These are phyloP conservation scores for Thymus mandschuricus DNA, from an alignment of 257 asterid species.

Conservation along the genomic window DNA sequence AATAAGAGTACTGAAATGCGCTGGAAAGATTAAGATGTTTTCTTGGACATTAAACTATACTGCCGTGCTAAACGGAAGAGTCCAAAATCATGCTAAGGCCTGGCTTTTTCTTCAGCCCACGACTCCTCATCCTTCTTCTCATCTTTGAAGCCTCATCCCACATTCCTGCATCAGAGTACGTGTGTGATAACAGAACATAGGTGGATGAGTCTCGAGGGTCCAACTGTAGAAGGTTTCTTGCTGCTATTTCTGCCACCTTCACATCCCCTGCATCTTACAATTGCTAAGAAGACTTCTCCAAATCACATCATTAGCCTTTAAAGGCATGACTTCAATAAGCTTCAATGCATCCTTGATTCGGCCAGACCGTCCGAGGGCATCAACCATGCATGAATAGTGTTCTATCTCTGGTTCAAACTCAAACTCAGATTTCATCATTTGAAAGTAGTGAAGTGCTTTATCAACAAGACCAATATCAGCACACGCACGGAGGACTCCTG, in stretches of 20 bases:
- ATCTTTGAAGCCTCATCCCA: too few relatives aligned
- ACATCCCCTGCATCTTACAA: constrained; percentile 74
- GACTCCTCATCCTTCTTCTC: too few relatives aligned
- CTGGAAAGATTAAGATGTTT: too few relatives aligned
- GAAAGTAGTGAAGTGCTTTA: constrained; percentile 26
- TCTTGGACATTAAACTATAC: too few relatives aligned
- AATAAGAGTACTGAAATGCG: too few relatives aligned
- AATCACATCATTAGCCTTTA: constrained; percentile 74
- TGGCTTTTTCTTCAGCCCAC: too few relatives aligned
- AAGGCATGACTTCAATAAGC: constrained; percentile 80
- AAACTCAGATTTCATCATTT: constrained; percentile 55
- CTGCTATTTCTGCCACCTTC: constrained; percentile 84
- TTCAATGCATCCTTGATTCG: constrained; percentile 51
- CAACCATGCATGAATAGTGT: constrained; percentile 89
- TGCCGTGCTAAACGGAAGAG: too few relatives aligned
- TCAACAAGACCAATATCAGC: constrained; percentile 58
- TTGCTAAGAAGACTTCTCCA: constrained; percentile 89
- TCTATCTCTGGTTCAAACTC: constrained; percentile 70
- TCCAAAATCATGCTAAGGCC: too few relatives aligned
- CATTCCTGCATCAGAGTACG: too few relatives aligned
- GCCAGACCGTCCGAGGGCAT: constrained; percentile 58
- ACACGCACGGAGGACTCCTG: constrained; percentile 89
- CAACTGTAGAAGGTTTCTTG: constrained; percentile 52
- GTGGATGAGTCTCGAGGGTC: too few relatives aligned
- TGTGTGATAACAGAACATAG: too few relatives aligned